Evolutionary conservation across 2,329 filamentous ascomycete species (phyloP), one percentile per base, ranked within the genome.

Genomic region (Cytospora mali): DNA sequence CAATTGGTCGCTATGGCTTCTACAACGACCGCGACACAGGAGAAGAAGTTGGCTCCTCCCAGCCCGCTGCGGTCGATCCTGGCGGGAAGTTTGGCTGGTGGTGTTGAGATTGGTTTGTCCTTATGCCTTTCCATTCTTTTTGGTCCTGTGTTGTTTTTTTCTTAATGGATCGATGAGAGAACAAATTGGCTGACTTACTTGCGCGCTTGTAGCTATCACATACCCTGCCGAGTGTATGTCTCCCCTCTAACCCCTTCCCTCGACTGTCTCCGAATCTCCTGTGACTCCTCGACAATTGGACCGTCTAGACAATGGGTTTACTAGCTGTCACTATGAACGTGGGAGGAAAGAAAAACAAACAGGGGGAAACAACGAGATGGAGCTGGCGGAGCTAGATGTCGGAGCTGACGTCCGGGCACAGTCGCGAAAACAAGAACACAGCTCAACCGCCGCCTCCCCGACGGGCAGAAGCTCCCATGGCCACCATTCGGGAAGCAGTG

Each of bases 361-460:
- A 18, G 23, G 10, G 23, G 18, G 10, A 21, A 25, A 21, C 4
- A 25, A 6, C 21, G 27, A 55, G 58, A 21, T 31, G 13, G 3
- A 10, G 6, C 2, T 2, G 9, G n/a, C n/a, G n/a, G n/a, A n/a
- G n/a, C n/a, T n/a, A n/a, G n/a, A n/a, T n/a, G n/a, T n/a, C n/a
- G n/a, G 13, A 35, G 4, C 28, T 23, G 28, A 28, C 14, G 13
- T 27, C 14, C 48, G 11, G 18, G 18, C 14, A 62, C 72, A 92
- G 89, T 98, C 79, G 94, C 94, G 71, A 98, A 98, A 81, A 98
- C 95, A 59, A 84, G 95, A 69, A 91, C 91, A 61, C 95, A 98
- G 77, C 88, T 99, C 72, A 99, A 99, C 76, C 87, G 89, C 69
- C 87, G 88, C 70, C 82, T 98, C 71, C 82, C 90, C 55, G 88